Conservation (phyloP, 352 stramenopile species). For the Phytophthora cactorum region DNA sequence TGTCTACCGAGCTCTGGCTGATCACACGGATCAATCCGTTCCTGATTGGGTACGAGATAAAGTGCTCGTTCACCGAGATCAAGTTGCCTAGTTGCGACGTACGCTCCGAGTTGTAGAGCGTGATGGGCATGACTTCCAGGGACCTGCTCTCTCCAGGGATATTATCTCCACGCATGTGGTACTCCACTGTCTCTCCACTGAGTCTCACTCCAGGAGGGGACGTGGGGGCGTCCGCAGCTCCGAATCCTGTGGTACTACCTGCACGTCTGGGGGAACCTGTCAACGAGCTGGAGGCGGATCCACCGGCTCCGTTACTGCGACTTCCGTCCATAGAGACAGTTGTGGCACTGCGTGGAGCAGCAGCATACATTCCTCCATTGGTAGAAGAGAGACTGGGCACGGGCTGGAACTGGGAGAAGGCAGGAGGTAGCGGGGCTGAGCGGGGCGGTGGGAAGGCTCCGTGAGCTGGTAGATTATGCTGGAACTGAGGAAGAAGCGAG, state of each 20-base stretch:
- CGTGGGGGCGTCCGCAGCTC: constrained; percentile 17
- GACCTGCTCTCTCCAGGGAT: constrained; percentile 50
- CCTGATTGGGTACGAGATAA: constrained; percentile 88
- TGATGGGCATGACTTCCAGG: constrained; percentile 87
- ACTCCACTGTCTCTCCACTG: constrained; percentile 60
- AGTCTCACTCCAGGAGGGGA: constrained; percentile 57
- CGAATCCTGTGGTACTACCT: constrained; percentile 28
- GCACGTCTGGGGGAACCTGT: constrained; percentile 49
- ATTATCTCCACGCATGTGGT: constrained; percentile 49
- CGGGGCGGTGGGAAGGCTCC: constrained; percentile 37
- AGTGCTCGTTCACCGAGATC: constrained; percentile 84
- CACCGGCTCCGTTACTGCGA: constrained; percentile 43
- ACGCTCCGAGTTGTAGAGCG: constrained; percentile 81
- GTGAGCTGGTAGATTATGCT: constrained; percentile 33
- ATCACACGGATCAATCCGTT: constrained; percentile 88
- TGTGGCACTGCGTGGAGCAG: constrained; percentile 45
- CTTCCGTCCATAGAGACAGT: constrained; percentile 42
- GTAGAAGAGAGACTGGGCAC: constrained; percentile 42
- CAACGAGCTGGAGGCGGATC: constrained; percentile 49
- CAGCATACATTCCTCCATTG: constrained; percentile 40
- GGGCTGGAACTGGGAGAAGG: constrained; percentile 48
- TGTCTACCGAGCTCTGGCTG: constrained; percentile 77
- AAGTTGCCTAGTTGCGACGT: constrained; percentile 75
- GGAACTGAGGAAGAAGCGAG: constrained; percentile 36
- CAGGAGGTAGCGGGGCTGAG: constrained; percentile 26